Evolutionary conservation across 108 stramenopile species (phyloP), one percentile per base, ranked within the genome.

Genomic region (Heterococcus sp.): DNA sequence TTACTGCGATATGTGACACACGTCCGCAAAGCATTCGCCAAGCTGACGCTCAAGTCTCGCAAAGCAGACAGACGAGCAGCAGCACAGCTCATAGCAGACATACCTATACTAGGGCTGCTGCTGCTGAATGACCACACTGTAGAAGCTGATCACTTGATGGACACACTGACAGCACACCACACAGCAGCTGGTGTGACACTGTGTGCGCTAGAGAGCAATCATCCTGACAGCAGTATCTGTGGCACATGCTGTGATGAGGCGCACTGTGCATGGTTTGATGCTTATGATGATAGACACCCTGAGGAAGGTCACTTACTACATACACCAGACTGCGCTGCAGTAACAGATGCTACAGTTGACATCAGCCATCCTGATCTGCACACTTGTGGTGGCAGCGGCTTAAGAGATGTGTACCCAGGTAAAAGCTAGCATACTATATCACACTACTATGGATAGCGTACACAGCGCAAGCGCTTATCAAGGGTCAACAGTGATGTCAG

Each of bases 381-480:
- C 67, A 4, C 67, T 4, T 68, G 67, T 14, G 67, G 67, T 4
- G 67, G 67, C 67, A 68, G 67, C 67, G 67, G 67, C 30, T 4
- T 4, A 4, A 8, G 5, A 4, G 30, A 68, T 32, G 14, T 68
- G 26, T 63, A 63, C 58, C 58, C 58, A n/a, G n/a, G n/a, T n/a
- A n/a, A n/a, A n/a, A n/a, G n/a, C n/a, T n/a, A n/a, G n/a, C n/a
- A n/a, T n/a, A n/a, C n/a, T n/a, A n/a, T n/a, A n/a, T n/a, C n/a
- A n/a, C n/a, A n/a, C n/a, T n/a, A n/a, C n/a, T n/a, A n/a, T n/a
- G n/a, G n/a, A n/a, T n/a, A n/a, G n/a, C n/a, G n/a, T n/a, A n/a
- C n/a, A n/a, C n/a, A n/a, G n/a, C n/a, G n/a, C n/a, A n/a, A n/a
- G n/a, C n/a, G n/a, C n/a, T n/a, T n/a, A n/a, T n/a, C n/a, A n/a